Evolutionary conservation across 2,329 filamentous ascomycete genomes (phyloP), one percentile per base, ranked within the genome.

Genomic region (Aspergillus sp.): DNA sequence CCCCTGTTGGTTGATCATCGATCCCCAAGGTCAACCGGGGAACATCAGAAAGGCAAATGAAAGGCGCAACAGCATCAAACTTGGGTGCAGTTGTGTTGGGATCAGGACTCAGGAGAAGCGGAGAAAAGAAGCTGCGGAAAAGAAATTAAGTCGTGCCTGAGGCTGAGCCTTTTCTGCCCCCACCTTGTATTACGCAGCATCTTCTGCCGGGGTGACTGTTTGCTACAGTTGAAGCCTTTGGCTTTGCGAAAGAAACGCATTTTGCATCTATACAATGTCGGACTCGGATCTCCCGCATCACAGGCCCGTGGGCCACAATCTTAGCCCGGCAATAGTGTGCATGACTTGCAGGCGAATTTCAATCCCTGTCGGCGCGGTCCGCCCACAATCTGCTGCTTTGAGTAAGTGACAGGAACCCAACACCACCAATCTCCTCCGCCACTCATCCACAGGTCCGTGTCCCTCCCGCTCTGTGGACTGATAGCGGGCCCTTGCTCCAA

Each of bases 301-400:
- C 37, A 40, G 3, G 37, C 27, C 27, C 27, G 27, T 30, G 27
- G 27, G 9, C 27, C 27, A 9, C 27, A 30, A 30, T 30, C 27
- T 30, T 30, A 30, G 27, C 15, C 15, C 34, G 15, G 34, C 12
- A 37, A 6, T n/a, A 37, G 40, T 42, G 40, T 8, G 40, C 17
- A 42, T 20, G 40, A 42, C 40, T n/a, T 41, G 37, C 37, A 24
- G 15, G 20, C 27, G 22, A 45, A n/a, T 6, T 37, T 17, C 51
- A 37, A 20, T 50, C 34, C 24, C 33, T 47, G 39, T 49, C 53
- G 53, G 53, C 49, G 42, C 44, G 53, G 45, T 37, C 53, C 53
- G 53, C 53, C 33, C 24, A 3, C 52, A 49, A 55, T 44, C 24
- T 42, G 20, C 52, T 33, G 11, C 33, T 55, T 37, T 34, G n/a